A percentile compares a stretch with the other conserved stretches of the same genome.
Conservation (phyloP, 1,284 basidiomycete species). For the Neonothopanus nambi region DNA sequence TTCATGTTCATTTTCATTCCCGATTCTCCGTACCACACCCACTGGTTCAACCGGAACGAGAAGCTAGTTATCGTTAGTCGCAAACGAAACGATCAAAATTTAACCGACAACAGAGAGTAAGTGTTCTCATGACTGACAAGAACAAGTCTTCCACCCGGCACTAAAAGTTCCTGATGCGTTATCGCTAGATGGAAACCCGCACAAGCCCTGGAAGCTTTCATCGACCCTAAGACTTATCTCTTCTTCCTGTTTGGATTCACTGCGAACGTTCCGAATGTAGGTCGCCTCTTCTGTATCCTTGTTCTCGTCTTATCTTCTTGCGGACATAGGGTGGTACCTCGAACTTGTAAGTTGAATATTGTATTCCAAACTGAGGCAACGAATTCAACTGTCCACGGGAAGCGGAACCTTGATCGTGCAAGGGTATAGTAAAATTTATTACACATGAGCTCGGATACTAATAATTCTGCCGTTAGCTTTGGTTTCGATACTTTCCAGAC, state of each 20-base stretch:
- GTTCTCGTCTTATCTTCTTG: background rate
- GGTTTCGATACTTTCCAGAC: slow-evolving; percentile 42
- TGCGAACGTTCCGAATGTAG: slow-evolving; percentile 28
- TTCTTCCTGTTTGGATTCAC: slow-evolving; percentile 32
- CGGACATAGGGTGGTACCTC: slow-evolving; percentile 25
- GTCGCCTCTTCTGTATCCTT: background rate
- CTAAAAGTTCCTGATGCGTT: background rate
- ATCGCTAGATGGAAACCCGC: slow-evolving; percentile 29
- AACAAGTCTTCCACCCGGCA: background rate
- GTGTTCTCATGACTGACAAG: background rate
- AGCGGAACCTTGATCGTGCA: slow-evolving; percentile 37
- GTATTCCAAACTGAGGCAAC: background rate
- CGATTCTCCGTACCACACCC: slow-evolving; percentile 33
- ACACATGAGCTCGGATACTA: background rate
- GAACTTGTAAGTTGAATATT: slow-evolving; percentile 21
- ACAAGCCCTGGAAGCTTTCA: slow-evolving; percentile 31
- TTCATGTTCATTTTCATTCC: slow-evolving; percentile 33
- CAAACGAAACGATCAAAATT: slow-evolving; percentile 30
- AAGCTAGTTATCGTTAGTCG: slow-evolving; percentile 34
- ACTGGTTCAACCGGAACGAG: slow-evolving; percentile 36
- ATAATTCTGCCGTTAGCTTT: slow-evolving; percentile 19
- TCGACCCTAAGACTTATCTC: slow-evolving; percentile 31
- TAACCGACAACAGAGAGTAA: slow-evolving; percentile 27
- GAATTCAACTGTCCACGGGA: background rate
- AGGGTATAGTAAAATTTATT: slow-evolving; percentile 17